These are phyloP conservation scores for Mrakia gelida DNA, from an alignment of 768 basidiomycete species.

Conservation along the genomic window DNA sequence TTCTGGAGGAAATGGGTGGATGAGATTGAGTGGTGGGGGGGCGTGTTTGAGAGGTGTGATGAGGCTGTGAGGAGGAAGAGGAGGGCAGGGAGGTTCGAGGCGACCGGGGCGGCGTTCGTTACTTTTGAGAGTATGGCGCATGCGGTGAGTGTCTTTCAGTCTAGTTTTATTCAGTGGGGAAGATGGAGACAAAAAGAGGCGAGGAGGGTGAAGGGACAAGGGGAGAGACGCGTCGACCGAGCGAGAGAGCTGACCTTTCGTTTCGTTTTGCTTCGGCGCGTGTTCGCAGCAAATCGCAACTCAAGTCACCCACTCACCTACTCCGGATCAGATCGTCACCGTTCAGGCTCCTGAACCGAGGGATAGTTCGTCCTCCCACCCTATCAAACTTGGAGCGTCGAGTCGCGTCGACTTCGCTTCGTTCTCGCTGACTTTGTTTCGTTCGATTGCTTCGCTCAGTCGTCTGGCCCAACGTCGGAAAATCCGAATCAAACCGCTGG, in stretches of 20 bases:
- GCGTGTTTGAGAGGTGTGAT: slow-evolving; percentile 72
- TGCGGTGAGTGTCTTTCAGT: slow-evolving; percentile 23
- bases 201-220: too few relatives aligned
- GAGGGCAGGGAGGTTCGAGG: slow-evolving; percentile 64
- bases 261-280: background rate
- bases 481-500: slow-evolving; percentile 56
- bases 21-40: slow-evolving; percentile 81
- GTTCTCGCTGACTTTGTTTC: background rate
- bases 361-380: slow-evolving; percentile 33
- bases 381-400: too few relatives aligned
- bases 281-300: slow-evolving; percentile 66
- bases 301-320: slow-evolving; percentile 72
- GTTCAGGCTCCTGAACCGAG: slow-evolving; percentile 41
- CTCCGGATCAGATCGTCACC: slow-evolving; percentile 63
- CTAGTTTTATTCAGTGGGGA: too few relatives aligned
- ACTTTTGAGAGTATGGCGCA: slow-evolving; percentile 63
- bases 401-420: background rate
- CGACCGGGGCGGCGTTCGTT: slow-evolving; percentile 84
- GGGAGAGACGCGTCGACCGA: background rate
- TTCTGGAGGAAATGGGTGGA: slow-evolving; percentile 60
- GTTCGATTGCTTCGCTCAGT: slow-evolving; percentile 40
- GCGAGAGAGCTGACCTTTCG: background rate
- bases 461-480: slow-evolving; percentile 84
- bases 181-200: background rate
- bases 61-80: slow-evolving; percentile 74